phyloP scores from a whole-genome alignment of 2,329 filamentous ascomycete genomes.

The Penicillium griseofulvum region DNA sequence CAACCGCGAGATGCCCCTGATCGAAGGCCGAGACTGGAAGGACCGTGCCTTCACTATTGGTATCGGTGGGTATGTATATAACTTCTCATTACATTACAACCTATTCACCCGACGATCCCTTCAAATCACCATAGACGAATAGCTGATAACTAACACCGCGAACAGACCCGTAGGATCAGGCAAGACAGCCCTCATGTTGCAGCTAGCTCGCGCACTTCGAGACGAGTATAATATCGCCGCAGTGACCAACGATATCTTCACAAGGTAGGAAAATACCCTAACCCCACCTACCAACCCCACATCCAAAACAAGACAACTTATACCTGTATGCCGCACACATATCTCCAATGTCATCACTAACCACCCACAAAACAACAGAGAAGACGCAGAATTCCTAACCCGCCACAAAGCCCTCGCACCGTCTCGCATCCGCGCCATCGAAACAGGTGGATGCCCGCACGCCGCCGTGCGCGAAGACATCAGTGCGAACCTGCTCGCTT shows the following conservation, averaged over 20 bases:
- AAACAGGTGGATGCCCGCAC: constrained; percentile 95
- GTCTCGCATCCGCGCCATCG: constrained; percentile 85
- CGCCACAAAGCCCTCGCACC: constrained; percentile 79
- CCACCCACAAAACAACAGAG: constrained; percentile 47
- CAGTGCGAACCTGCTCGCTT: constrained; percentile 83
- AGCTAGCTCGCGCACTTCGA: constrained; percentile 81
- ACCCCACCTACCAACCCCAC: not conserved
- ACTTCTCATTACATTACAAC: not conserved
- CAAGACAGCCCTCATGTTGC: constrained; percentile 95
- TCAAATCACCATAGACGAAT: not conserved
- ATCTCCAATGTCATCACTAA: not conserved
- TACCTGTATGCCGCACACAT: not conserved
- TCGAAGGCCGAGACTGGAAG: constrained; percentile 81
- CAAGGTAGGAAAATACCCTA: constrained; percentile 48
- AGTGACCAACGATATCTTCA: constrained; percentile 99
- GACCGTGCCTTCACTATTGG: constrained; percentile 92
- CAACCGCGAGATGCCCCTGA: constrained; percentile 87
- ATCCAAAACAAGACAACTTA: not conserved
- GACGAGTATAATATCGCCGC: constrained; percentile 81
- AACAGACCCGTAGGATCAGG: constrained; percentile 87
- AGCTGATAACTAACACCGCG: not conserved
- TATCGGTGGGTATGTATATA: constrained; percentile 77
- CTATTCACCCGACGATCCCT: not conserved
- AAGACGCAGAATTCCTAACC: constrained; percentile 97
- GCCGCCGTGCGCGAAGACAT: constrained; percentile 98